Evolutionary conservation across 2,329 filamentous ascomycete genomes (phyloP), one percentile per base, ranked within the genome.

Genomic region (Cladobotryum protrusum): DNA sequence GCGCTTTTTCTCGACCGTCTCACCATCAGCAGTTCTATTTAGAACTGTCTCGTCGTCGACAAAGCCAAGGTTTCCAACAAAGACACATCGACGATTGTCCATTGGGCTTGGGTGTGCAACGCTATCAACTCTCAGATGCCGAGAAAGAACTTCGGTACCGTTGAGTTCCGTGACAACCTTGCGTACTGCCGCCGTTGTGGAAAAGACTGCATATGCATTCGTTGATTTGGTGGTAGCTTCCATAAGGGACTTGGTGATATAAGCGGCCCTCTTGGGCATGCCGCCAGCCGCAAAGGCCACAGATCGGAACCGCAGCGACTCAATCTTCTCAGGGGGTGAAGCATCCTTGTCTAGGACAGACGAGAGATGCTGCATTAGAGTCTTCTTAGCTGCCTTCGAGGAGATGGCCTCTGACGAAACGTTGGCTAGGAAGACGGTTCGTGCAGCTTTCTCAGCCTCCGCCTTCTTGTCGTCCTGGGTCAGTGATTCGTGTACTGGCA

Each of bases 61-160:
- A 61, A 99, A 99, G 45, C 89, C 90, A 1, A 99, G 78, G 63
- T 99, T 99, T 43, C 93, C 93, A 20, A 99, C 88, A 63, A 99
- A 99, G 14, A 99, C 85, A 67, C 93, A 99, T 48, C 91, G 86
- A 52, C 86, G 84, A 67, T 96, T 84, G 63, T 95, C 92, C 15
- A 85, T 82, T 37, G 85, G 81, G 13, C 87, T 78, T 1, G 93
- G 93, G 68, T 96, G 90, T 1, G 91, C 89, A 33, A 99, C 85
- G 57, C 84, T 89, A 70, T 99, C 93, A 19, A 92, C 92, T 39
- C 92, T 84, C 49, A 99, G 72, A 68, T 99, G 93, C 32, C 93
- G 85, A 58, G 88, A 87, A 14, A 99, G 80, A 3, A 97, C 78
- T 14, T 89, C 74, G 1, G 81, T 88, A 44, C 91, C 93, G 60